Base-by-base conservation (phyloP, 257 asterid genomes). In the Ligustrum vulgare region DNA sequence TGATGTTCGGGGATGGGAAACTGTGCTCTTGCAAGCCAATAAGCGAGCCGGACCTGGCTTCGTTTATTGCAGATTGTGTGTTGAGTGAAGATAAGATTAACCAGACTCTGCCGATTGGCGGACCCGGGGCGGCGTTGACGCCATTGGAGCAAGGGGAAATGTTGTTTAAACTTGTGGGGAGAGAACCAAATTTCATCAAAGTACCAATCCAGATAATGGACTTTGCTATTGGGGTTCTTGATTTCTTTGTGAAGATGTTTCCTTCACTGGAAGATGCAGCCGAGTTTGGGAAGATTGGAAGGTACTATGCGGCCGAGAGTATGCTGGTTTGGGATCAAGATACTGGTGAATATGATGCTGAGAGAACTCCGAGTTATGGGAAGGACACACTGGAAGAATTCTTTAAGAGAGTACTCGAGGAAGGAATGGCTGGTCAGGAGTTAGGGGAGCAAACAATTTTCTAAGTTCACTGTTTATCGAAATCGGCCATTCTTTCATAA, bases 221-320 rank as follows among this genome's bases (percentile, higher is more conserved):
- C 72, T 95, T 95, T 70, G 98, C 94, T 0, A 89, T 91, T 28
- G 89, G 91, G 6, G 84, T 90, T 84, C 96, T 92, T 39, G 97
- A 95, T 87, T 84, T 85, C 32, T 87, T 93, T 31, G 99, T 84
- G n/a, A 92, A 86, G 82, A 74, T 89, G 10, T 89, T 93, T 56
- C 98, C 99, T 73, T 75, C 91, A 0, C 51, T 93, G 84, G 99
- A 93, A 74, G 98, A 95, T 76, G 91, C 81, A 0, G 98, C 98
- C 4, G 99, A 95, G 89, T 95, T 88, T 78, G 99, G 98, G 16
- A 95, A 93, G 90, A 95, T 95, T 20, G 99, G 98, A 8, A 85
- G 99, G 90, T 95, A 95, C 71, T 95, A 95, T 80, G 98, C 98
- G 3, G 98, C 98, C 0, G 98, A 95, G 82, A 91, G 98, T 68